Conservation (phyloP, 179 eudicot genomes). For the Drosera spatulata region DNA sequence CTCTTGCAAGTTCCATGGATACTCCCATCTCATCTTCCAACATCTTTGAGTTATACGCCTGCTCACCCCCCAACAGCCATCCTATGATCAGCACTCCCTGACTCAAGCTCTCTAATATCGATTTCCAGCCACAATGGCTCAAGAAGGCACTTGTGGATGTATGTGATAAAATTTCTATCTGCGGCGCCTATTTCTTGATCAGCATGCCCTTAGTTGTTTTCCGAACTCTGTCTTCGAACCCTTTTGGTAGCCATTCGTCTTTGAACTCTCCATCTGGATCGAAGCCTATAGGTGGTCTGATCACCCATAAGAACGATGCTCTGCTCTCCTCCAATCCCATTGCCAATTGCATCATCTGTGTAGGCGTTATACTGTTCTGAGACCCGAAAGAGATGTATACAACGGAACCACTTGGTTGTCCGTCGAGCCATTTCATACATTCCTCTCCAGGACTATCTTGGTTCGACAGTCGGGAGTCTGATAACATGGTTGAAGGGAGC, state of each 20-base stretch:
- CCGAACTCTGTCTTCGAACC: no score
- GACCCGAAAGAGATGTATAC: constrained; percentile 83
- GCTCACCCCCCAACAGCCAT: constrained; percentile 95
- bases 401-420: constrained; percentile 31
- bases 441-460: constrained; percentile 3
- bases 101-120: constrained; percentile 57
- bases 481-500: constrained; percentile 31
- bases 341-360: constrained; percentile 85
- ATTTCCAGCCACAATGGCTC: constrained; percentile 92
- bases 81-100: constrained; percentile 74
- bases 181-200: constrained; percentile 73
- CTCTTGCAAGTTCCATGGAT: constrained; percentile 54
- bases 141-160: constrained; percentile 54
- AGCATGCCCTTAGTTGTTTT: constrained; percentile 36
- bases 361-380: constrained; percentile 51
- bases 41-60: constrained; percentile 70
- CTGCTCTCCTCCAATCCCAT: constrained; percentile 55
- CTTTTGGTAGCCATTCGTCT: constrained; percentile 71
- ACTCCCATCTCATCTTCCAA: constrained; percentile 83
- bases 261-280: constrained; percentile 40
- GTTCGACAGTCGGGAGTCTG: no score
- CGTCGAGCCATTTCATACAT: constrained; percentile 48
- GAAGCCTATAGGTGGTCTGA: constrained; percentile 76
- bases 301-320: constrained; percentile 59
- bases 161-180: constrained; percentile 57